These are phyloP conservation scores for Phytopythium helicoides DNA, from an alignment of 352 stramenopile genomes.

Conservation along the genomic window DNA sequence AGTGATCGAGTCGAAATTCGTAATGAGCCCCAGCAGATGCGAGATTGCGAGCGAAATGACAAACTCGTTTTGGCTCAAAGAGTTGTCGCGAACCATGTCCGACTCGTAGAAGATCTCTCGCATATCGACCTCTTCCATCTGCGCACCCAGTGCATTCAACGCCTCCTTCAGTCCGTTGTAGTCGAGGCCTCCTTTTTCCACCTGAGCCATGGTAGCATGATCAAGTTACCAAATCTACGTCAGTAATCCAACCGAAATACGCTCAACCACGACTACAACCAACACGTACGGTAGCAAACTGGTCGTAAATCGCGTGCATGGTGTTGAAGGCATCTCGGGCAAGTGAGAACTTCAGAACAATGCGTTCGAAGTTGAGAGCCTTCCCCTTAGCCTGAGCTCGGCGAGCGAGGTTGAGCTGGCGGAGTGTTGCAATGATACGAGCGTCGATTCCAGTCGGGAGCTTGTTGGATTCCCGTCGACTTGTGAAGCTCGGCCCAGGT, in stretches of 20 bases:
- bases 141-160: constrained; percentile 50
- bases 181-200: constrained; percentile 51
- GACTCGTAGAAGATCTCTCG: constrained; percentile 85
- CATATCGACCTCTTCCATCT: constrained; percentile 70
- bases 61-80: constrained; percentile 85
- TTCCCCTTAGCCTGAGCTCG: constrained; percentile 36
- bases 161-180: constrained; percentile 67
- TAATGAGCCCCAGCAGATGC: constrained; percentile 80
- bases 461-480: constrained; percentile 31
- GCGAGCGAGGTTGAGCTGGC: constrained; percentile 56
- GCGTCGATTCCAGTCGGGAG: constrained; percentile 52
- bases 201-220: constrained; percentile 15
- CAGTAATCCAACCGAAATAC: neutral
- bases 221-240: neutral
- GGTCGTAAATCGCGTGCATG: constrained; percentile 62
- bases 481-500: constrained; percentile 8
- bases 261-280: neutral
- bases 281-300: constrained; percentile 50
- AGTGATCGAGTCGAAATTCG: constrained; percentile 58
- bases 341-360: constrained; percentile 70
- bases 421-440: constrained; percentile 66
- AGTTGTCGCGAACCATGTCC: constrained; percentile 88
- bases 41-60: constrained; percentile 81
- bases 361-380: constrained; percentile 68
- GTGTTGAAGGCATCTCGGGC: constrained; percentile 62